Base-by-base conservation (phyloP, 2,329 filamentous ascomycete species). In the Fusarium bulbicola region DNA sequence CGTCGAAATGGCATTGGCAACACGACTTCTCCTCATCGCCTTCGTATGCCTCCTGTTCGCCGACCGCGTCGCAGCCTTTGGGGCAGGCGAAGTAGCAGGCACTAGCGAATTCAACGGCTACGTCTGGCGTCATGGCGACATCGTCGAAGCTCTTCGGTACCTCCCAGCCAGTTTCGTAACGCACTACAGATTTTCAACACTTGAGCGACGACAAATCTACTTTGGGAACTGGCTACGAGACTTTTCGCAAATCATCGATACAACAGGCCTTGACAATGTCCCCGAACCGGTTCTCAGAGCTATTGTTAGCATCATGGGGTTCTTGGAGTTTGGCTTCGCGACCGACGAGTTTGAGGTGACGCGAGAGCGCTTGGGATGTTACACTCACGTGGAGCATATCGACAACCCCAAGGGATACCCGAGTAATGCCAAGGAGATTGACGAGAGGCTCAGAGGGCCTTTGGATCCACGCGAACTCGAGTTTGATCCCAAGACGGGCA, bases 281-380 rank as follows among this genome's bases (percentile, higher is more conserved):
- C 76, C 78, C 1, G 78, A 80, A 50, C 73, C 78, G 2, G 73
- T 78, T 11, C 70, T 80, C 8, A 72, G 78, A 32, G 77, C 79
- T 54, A 78, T 80, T 14, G 78, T 80, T 24, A 78, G 78, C 54
- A 76, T 80, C 24, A 40, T 80, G 60, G 78, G 74, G 57, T 79
- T 80, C 52, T 61, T 80, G 59, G 78, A 81, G 43, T 81, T 81
- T 66, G 80, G 93, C 46, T 95, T 93, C 82, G 93, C 92, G 14
- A 95, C 93, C 3, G 91, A 88, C 58, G 93, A 95, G 77, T 95
- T 94, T 76, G 93, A 95, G 78, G 93, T 95, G 42, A 95, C 93
- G 4, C 87, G 92, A 24, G 92, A 95, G 67, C 88, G 92, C 34
- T 85, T 95, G 28, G 93, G 93, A 16, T 91, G 92, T 60, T 95